phyloP scores from a whole-genome alignment of 106 monocot genomes.

The Dactylorhiza incarnata region DNA sequence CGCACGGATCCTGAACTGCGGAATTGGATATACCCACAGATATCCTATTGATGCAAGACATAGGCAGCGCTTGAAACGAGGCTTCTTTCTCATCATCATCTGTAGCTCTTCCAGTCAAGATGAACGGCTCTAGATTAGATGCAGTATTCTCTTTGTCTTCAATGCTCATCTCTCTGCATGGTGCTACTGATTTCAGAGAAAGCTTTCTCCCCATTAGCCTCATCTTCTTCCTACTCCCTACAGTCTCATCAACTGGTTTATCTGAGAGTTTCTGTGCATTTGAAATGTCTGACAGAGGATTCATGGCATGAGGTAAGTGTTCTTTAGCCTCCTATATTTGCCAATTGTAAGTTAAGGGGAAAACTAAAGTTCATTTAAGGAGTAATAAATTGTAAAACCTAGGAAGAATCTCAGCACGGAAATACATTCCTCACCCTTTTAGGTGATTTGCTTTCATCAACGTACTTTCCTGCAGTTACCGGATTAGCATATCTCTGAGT shows the following conservation, averaged over 20 bases:
- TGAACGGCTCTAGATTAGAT: constrained; percentile 7
- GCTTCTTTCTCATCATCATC: not conserved
- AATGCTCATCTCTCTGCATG: constrained; percentile 3
- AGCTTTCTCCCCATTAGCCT: constrained; percentile 25
- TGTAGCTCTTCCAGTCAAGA: not conserved
- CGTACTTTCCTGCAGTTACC: constrained; percentile 15
- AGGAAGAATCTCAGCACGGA: not conserved
- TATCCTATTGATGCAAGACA: too few species aligned
- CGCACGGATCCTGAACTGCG: not conserved
- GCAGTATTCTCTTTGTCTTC: constrained; percentile 39
- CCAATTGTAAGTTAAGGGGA: not conserved
- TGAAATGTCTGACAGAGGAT: constrained; percentile 15
- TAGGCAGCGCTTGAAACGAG: too few species aligned
- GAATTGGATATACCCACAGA: not conserved
- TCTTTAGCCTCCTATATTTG: not conserved
- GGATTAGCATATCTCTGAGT: constrained; percentile 69
- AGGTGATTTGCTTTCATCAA: constrained; percentile 1
- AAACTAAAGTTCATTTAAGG: not conserved
- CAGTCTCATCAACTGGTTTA: constrained; percentile 6
- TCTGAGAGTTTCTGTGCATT: constrained; percentile 10
- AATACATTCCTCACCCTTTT: constrained; percentile 8
- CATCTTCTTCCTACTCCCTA: constrained; percentile 29
- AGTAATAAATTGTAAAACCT: not conserved
- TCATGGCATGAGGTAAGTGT: not conserved
- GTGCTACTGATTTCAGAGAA: constrained; percentile 15